Base-by-base conservation (phyloP, 225 moss, liverwort and hornwort species). In the Marchantia paleacea region DNA sequence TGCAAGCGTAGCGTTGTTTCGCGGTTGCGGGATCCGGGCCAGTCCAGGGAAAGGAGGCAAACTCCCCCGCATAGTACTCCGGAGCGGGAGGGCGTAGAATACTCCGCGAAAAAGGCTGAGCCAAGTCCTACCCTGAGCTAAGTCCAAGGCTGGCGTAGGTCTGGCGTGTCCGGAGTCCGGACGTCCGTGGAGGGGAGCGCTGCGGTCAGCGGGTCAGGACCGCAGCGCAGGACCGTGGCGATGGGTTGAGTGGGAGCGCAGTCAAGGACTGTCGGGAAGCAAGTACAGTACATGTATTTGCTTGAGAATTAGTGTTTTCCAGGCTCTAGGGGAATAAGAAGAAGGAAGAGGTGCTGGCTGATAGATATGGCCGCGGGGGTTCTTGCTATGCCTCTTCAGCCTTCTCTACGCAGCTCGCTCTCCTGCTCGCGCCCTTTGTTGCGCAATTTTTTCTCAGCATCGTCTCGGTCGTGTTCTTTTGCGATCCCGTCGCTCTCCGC, bases 281-380 rank as follows among this genome's bases (percentile, higher is more conserved):
- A 48, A 39, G 71, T 72, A 52, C 50, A 72, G 72, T 72, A 50
- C 72, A 72, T 7, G 39, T 51, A 72, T 72, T n/a, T 12, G 50
- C 72, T 19, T 51, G 72, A 51, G 51, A 39, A 39, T 2, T 39
- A 39, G 39, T 22, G 50, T n/a, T 52, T 51, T 51, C n/a, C 1
- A 52, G 48, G 72, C 6, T 11, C 4, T 20, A 29, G 54, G 74
- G 54, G 74, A 54, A 55, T 54, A 29, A 55, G 53, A 28, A 73
- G 52, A 49, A 76, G 57, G 52, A 12, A 58, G 62, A 48, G 48
- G 61, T 3, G 25, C 22, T 19, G 51, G 51, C 22, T 65, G 25
- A 62, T 50, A 73, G 73, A 80, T 80, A 80, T 73, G 80, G 81
- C 81, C 52, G 81, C 52, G 64, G 74, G 60, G 20, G 64, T 81